phyloP scores from a whole-genome alignment of 495 filamentous ascomycete species.

The Penicillium pulvis region DNA sequence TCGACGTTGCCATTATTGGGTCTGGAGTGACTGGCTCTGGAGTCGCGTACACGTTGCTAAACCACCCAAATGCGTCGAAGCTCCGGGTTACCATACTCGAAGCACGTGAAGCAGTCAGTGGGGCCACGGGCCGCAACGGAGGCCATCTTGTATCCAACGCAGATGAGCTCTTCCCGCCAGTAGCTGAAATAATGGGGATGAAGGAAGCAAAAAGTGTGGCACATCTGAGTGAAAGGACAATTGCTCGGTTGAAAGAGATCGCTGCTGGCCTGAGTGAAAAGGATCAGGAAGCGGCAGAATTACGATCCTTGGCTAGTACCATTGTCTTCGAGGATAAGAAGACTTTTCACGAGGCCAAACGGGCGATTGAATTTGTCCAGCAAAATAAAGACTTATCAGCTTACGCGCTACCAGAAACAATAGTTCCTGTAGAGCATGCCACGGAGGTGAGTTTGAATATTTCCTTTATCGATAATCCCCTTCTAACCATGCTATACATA shows the following conservation, averaged over 20 bases:
- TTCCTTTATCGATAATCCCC: background rate
- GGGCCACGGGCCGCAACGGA: conserved; percentile 7
- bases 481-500: background rate
- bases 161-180: background rate
- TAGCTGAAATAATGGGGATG: background rate
- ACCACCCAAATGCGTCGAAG: background rate
- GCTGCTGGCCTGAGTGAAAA: background rate
- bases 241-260: background rate
- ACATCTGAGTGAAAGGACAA: background rate
- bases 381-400: background rate
- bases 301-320: background rate
- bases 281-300: background rate
- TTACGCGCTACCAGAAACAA: background rate
- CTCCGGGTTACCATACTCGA: conserved; percentile 1
- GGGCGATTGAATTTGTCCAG: background rate
- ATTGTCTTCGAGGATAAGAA: background rate
- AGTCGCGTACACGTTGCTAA: background rate
- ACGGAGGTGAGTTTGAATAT: background rate
- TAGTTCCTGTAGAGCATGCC: background rate
- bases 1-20: background rate
- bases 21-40: background rate
- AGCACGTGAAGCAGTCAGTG: conserved; percentile 6
- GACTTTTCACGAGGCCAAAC: background rate
- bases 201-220: background rate
- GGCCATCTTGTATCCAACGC: conserved; percentile 4